Evolutionary conservation across 1,284 basidiomycete species (phyloP).

Genomic region (Lentinula novae-zelandiae): DNA sequence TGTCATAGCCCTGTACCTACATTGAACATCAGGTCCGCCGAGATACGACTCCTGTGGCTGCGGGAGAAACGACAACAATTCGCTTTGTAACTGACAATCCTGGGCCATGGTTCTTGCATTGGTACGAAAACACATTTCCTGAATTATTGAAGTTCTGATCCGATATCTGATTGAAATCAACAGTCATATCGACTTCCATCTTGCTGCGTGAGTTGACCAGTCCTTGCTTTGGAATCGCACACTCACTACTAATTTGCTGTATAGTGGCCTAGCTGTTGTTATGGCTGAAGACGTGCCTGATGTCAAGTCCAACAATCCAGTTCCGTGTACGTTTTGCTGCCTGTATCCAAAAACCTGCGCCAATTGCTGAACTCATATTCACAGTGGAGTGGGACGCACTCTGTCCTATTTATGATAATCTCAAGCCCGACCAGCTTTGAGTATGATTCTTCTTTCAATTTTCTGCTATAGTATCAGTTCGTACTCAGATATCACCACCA

Average conservation of each 20-base stretch:
- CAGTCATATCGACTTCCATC: conserved; percentile 30
- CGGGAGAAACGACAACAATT: neutral
- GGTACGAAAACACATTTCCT: conserved; percentile 1
- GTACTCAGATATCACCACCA: neutral
- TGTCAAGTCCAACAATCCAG: conserved; percentile 16
- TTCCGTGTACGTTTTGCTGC: neutral
- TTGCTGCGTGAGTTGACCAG: conserved; percentile 20
- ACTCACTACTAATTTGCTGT: neutral
- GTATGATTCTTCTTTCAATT: neutral
- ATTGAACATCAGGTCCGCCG: conserved; percentile 4
- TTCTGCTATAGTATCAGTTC: neutral
- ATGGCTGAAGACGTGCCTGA: conserved; percentile 32
- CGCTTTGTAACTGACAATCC: conserved; percentile 14
- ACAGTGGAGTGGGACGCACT: conserved; percentile 24
- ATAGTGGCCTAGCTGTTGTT: conserved; percentile 38
- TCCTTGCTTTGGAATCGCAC: neutral
- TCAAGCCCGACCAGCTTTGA: conserved; percentile 6
- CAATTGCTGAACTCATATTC: neutral
- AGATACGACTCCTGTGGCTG: conserved; percentile 8
- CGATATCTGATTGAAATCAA: neutral
- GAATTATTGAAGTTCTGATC: neutral
- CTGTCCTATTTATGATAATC: conserved; percentile 30
- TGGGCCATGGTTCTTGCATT: conserved; percentile 16
- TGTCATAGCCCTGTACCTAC: neutral
- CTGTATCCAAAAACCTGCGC: neutral